Conservation (phyloP, 345 rosid genomes). For the Abelmoschus esculentus region DNA sequence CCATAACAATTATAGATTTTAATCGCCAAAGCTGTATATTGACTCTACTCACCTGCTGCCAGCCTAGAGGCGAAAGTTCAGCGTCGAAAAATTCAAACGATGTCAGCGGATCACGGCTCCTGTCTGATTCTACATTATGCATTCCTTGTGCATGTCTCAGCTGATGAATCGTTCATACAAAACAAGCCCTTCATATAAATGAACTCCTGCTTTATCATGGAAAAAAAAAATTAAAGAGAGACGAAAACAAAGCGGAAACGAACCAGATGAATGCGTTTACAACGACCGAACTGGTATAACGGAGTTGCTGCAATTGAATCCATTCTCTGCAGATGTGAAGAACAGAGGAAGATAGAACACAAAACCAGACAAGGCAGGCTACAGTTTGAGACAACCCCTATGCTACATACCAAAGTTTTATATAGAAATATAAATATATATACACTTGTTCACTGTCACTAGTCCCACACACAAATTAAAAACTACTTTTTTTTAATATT, state of each 20-base stretch:
- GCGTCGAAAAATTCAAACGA: constrained; percentile 64
- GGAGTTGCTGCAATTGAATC: constrained; percentile 2
- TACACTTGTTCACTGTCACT: not conserved
- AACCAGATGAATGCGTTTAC: constrained; percentile 34
- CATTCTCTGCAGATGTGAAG: constrained; percentile 13
- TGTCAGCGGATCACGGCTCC: constrained; percentile 31
- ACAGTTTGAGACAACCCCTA: not conserved
- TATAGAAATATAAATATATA: not conserved
- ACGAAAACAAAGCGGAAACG: not conserved
- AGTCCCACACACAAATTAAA: not conserved
- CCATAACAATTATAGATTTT: not conserved
- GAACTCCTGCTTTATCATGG: not conserved
- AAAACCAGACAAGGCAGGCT: not conserved
- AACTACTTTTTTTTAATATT: not conserved
- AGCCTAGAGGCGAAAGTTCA: constrained; percentile 65
- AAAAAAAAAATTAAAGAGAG: no score
- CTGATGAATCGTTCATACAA: constrained; percentile 22
- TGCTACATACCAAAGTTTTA: not conserved
- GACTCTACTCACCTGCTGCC: constrained; percentile 52
- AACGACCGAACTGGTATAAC: not conserved
- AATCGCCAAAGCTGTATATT: not conserved
- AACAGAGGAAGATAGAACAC: not conserved
- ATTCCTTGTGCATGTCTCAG: constrained; percentile 88
- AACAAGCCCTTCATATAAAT: not conserved
- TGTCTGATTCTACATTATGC: constrained; percentile 72